Evolutionary conservation across 176 grass and related monocot species (phyloP).

Genomic region (Triticum monococcum): DNA sequence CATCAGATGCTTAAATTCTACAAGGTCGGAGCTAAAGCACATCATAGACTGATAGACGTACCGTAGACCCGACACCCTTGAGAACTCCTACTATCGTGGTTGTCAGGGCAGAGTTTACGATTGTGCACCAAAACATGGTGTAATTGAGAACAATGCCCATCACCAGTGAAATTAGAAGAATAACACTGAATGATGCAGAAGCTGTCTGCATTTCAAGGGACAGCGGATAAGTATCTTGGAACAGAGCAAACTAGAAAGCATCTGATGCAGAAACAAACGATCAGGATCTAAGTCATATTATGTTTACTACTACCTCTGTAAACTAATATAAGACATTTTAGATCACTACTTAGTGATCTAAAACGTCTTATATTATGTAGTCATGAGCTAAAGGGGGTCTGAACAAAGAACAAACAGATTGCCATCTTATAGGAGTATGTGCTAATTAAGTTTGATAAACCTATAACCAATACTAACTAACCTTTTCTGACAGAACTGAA

Average conservation of each 20-base stretch:
- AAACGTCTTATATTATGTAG: not conserved
- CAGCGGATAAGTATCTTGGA: not conserved
- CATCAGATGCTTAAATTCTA: not conserved
- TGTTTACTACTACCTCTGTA: not conserved
- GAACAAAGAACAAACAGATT: not conserved
- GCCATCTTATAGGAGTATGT: not conserved
- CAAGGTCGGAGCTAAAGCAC: not conserved
- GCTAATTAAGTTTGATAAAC: not conserved
- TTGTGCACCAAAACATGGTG: conserved; percentile 98
- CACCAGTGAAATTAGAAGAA: conserved; percentile 70
- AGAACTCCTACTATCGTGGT: conserved; percentile 98
- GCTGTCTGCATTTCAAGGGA: conserved; percentile 46
- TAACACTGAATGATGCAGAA: conserved; percentile 56
- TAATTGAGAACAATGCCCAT: conserved; percentile 91
- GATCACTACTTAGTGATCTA: no score
- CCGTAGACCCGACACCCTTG: conserved; percentile 88
- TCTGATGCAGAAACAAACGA: not conserved
- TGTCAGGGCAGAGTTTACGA: conserved; percentile 93
- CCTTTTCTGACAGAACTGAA: conserved; percentile 74
- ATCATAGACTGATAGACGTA: conserved; percentile 30
- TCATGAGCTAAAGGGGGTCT: not conserved
- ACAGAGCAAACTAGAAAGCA: not conserved
- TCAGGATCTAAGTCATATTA: not conserved
- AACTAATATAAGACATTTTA: no score
- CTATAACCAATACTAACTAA: conserved; percentile 37